Evolutionary conservation across 2,329 filamentous ascomycete species (phyloP), one percentile per base, ranked within the genome.

Genomic region (Apiospora malaysiana): DNA sequence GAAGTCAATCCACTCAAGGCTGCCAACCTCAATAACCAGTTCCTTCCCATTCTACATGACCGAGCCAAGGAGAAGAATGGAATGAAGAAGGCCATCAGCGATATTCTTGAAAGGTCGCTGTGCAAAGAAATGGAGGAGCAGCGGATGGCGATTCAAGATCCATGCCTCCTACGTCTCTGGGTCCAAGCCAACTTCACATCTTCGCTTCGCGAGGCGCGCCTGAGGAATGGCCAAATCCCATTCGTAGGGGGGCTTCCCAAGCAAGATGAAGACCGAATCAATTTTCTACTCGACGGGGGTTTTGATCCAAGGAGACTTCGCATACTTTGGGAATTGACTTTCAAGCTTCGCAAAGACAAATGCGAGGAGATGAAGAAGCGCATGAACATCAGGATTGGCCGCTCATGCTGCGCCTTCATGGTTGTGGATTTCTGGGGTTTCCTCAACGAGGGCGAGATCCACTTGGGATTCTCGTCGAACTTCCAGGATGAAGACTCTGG

Each of bases 41-140:
- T 94, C 68, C 85, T 95, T 1, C 88, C 90, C 0, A 88, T 95
- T 0, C 80, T 95, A 0, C 83, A 90, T 23, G 88, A 92, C 45
- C 84, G 90, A 42, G 88, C 91, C 0, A 82, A 84, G 0, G 75
- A 88, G 12, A 77, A 77, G 16, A 25, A 21, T 0, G 69, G 66
- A 0, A 89, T 91, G 86, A 82, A 83, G 7, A 66, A 81, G 0
- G 78, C 80, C 0, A 82, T 95, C 0, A 82, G 83, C 0, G 71
- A 81, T 0, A 80, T 90, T 8, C 82, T 93, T 4, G 77, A 76
- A 0, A 78, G 84, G 0, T 85, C 86, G 0, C 80, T 94, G 0
- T 76, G 84, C 0, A 77, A 80, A 0, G 87, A 91, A 9, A 82
- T 92, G 2, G 81, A 85, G 0, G 81, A 83, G 0, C 83, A 91